A percentile compares a stretch with the other conserved stretches of the same genome.
Evolutionary conservation across 2,329 filamentous ascomycete genomes (phyloP).

Genomic region (Diaporthe capsici): DNA sequence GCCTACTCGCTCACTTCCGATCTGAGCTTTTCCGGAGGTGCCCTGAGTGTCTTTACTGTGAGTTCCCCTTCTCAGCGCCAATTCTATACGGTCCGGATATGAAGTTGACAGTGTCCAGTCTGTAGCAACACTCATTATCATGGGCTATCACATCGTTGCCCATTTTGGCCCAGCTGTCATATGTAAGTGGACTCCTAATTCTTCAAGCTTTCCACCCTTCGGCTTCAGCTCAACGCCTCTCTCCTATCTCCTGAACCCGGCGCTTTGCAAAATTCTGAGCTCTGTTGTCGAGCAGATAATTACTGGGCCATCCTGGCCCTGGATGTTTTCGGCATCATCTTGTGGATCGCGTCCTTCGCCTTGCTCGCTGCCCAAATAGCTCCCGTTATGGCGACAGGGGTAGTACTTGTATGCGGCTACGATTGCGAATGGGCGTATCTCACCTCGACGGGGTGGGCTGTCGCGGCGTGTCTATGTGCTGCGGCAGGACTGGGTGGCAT

Average conservation of each 20-base stretch:
- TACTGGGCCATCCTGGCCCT: conserved; percentile 67
- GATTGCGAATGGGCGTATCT: conserved; percentile 47
- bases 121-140: conserved; percentile 60
- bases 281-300: conserved; percentile 57
- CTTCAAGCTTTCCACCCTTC: conserved; percentile 44
- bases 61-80: conserved; percentile 41
- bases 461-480: conserved; percentile 50
- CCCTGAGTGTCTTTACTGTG: conserved; percentile 58
- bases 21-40: conserved; percentile 53
- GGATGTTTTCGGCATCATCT: conserved; percentile 65
- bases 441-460: conserved; percentile 37
- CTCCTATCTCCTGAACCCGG: background rate
- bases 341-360: conserved; percentile 65
- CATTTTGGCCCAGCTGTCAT: conserved; percentile 48
- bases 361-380: conserved; percentile 56
- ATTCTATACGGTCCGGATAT: conserved; percentile 41
- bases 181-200: background rate
- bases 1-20: conserved; percentile 57
- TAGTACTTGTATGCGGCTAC: conserved; percentile 43
- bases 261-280: background rate
- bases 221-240: no score
- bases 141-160: conserved; percentile 63
- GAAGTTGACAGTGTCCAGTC: conserved; percentile 46
- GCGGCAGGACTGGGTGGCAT: conserved; percentile 58
- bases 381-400: conserved; percentile 41